These are phyloP conservation scores for Arthromyces matolae DNA, from an alignment of 768 basidiomycete species.

Conservation along the genomic window DNA sequence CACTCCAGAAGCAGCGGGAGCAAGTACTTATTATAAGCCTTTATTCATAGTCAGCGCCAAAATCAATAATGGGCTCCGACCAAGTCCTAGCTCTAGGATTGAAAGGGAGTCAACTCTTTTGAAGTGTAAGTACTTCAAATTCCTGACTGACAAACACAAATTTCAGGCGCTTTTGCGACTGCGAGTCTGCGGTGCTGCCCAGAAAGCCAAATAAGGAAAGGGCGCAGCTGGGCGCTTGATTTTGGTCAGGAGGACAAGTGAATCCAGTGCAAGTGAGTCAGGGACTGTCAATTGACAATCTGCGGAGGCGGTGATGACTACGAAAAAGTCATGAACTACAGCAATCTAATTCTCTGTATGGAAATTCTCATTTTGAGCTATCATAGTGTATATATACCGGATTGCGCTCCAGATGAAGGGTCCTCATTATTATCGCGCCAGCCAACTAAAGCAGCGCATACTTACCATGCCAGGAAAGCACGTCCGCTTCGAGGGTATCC, in stretches of 20 bases:
- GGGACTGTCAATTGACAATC: conserved; percentile 8
- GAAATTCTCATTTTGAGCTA: conserved; percentile 3
- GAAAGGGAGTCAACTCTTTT: too few relatives aligned
- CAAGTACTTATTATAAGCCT: too few relatives aligned
- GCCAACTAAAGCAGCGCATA: too few relatives aligned
- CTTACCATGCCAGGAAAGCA: conserved; percentile 28
- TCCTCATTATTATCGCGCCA: conserved; percentile 1
- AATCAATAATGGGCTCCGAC: too few relatives aligned
- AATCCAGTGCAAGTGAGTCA: conserved; percentile 15
- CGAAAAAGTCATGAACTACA: conserved; percentile 9
- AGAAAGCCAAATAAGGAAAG: conserved; percentile 7
- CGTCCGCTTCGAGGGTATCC: conserved; percentile 21
- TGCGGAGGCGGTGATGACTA: conserved; percentile 16
- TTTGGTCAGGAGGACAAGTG: conserved; percentile 3
- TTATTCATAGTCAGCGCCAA: too few relatives aligned
- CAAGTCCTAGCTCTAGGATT: too few relatives aligned
- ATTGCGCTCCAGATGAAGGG: too few relatives aligned
- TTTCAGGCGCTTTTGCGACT: too few relatives aligned
- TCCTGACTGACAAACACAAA: too few relatives aligned
- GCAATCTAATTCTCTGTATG: conserved; percentile 5
- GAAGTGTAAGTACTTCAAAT: too few relatives aligned
- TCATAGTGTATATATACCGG: conserved; percentile 7
- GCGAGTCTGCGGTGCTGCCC: not conserved
- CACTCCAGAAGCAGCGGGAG: too few relatives aligned
- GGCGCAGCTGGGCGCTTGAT: conserved; percentile 1